These are phyloP conservation scores for Sarocladium brachiariae DNA, from an alignment of 2,329 filamentous ascomycete species.

Conservation along the genomic window DNA sequence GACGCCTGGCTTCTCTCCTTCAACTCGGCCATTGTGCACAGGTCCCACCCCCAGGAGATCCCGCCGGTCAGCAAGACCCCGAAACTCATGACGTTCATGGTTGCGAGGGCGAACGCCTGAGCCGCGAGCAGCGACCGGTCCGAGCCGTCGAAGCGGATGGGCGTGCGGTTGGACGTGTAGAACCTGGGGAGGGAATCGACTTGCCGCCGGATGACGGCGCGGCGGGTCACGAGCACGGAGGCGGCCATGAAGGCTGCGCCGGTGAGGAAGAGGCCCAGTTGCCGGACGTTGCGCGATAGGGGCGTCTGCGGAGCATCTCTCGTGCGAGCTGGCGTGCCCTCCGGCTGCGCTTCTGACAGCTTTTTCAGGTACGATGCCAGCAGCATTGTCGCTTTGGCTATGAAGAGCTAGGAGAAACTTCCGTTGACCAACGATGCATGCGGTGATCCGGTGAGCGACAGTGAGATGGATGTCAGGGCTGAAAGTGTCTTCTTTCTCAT, in stretches of 20 bases:
- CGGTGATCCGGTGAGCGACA: neutral
- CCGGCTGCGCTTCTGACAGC: slow-evolving; percentile 10
- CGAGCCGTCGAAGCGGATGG: slow-evolving; percentile 19
- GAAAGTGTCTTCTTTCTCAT: neutral
- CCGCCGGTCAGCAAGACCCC: slow-evolving; percentile 70
- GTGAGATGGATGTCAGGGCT: neutral
- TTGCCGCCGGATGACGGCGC: slow-evolving; percentile 60
- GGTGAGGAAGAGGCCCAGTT: slow-evolving; percentile 64
- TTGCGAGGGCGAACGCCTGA: slow-evolving; percentile 79
- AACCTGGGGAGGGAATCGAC: slow-evolving; percentile 59
- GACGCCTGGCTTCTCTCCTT: slow-evolving; percentile 41
- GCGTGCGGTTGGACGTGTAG: slow-evolving; percentile 54
- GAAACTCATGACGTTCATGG: slow-evolving; percentile 74
- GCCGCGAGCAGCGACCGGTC: slow-evolving; percentile 56
- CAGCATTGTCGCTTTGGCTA: too few relatives aligned
- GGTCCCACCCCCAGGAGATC: slow-evolving; percentile 68
- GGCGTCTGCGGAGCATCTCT: slow-evolving; percentile 21
- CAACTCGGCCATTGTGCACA: slow-evolving; percentile 63
- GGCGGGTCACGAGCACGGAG: slow-evolving; percentile 63
- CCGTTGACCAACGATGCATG: too few relatives aligned
- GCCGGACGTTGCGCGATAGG: slow-evolving; percentile 44
- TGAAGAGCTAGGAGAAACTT: too few relatives aligned
- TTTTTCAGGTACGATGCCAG: neutral
- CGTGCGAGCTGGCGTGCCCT: neutral
- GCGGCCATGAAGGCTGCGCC: slow-evolving; percentile 70